Evolutionary conservation across 192 early-diverging fungal genomes (phyloP), one percentile per base, ranked within the genome.

Genomic region (Gonapodya sp.): DNA sequence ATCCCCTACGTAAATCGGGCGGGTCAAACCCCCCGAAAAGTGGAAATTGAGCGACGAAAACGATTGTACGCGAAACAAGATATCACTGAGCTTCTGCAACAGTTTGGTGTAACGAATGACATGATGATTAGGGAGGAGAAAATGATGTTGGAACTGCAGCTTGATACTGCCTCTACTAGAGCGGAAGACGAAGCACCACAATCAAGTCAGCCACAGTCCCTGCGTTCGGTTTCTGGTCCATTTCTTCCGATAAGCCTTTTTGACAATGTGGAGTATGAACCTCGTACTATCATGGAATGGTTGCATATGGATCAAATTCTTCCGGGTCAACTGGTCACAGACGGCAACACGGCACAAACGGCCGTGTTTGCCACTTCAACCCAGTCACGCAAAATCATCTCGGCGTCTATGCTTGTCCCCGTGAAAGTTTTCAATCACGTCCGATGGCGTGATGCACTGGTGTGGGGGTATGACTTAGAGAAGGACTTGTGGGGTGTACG

Each of bases 41-140:
- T 90, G 32, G 89, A 89, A 81, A 90, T 90, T 36, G 89, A 90
- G 81, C 79, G 89, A 14, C 80, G 84, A 72, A 88, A 88, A 79
- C 36, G 89, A n/a, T 78, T 87, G 31, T 90, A 82, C 72, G 82
- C 85, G 0, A 79, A 78, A 31, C 85, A 87, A 72, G 81, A 87
- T 24, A 85, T 88, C 37, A 80, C 81, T 34, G 80, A 34, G 35
- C 18, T 81, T 14, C 72, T 81, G 24, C 8, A 78, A n/a, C 8
- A n/a, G 24, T n/a, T 33, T 2, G 36, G 33, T n/a, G 77, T 78
- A 78, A 35, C 77, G 36, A 2, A 24, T n/a, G 36, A 0, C 1
- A 82, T 31, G 31, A 80, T 80, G 1, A 24, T 8, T 18, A 37
- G 78, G 83, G 78, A 82, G 34, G 80, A 82, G 35, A 35, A 80